phyloP scores from a whole-genome alignment of 306 rosid genomes.

The Arachis hypogaea region DNA sequence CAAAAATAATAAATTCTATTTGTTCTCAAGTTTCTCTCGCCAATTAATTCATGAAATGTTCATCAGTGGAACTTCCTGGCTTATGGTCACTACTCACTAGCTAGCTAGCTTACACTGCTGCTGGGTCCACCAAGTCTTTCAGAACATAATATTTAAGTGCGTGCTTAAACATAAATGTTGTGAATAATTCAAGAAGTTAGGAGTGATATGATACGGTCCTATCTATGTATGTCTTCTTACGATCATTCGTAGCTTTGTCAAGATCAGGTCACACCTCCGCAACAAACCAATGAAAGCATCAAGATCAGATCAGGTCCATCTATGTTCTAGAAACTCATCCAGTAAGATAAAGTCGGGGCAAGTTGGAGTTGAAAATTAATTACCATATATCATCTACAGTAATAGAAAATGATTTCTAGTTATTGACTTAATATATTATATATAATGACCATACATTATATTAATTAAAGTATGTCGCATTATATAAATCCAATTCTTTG shows the following conservation, averaged over 20 bases:
- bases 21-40: no score
- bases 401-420: neutral
- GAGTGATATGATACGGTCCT: neutral
- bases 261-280: conserved; percentile 9
- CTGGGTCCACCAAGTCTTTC: no score
- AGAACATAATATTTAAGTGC: no score
- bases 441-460: no score
- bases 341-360: neutral
- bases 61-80: conserved; percentile 15
- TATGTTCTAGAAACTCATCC: conserved; percentile 21
- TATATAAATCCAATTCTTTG: no score
- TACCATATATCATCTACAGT: neutral
- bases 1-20: no score
- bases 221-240: neutral
- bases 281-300: neutral
- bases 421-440: neutral
- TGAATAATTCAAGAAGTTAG: neutral
- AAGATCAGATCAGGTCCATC: neutral
- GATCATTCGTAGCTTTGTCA: neutral
- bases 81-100: neutral
- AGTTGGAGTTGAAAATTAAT: conserved; percentile 11
- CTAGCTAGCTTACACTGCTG: neutral
- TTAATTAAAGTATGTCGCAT: no score
- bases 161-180: no score
- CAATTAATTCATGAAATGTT: conserved; percentile 12